Conservation (phyloP, 176 grass and related monocot genomes). For the Lolium perenne region DNA sequence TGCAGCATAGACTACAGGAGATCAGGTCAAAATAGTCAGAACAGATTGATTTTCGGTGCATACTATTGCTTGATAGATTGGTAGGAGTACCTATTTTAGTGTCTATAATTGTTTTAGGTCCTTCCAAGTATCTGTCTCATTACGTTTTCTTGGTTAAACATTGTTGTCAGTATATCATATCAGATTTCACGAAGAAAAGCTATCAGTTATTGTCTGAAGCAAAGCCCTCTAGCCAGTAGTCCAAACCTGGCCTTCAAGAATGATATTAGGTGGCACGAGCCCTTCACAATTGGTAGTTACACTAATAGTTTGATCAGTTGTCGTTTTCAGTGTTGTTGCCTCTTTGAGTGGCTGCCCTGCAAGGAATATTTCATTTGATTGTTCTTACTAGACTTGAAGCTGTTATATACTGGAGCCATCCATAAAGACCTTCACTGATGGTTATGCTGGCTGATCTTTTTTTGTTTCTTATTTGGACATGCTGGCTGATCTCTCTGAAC, state of each 20-base stretch:
- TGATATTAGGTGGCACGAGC: slow-evolving; percentile 18
- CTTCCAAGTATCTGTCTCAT: background rate
- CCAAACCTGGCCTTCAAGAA: slow-evolving; percentile 27
- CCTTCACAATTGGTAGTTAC: slow-evolving; percentile 15
- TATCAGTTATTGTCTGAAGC: background rate
- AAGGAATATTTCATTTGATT: background rate
- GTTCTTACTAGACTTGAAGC: background rate
- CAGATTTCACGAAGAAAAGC: background rate
- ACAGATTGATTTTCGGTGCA: too few species aligned
- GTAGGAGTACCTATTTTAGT: background rate
- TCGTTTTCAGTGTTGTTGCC: slow-evolving; percentile 37
- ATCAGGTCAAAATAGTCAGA: background rate
- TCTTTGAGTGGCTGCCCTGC: slow-evolving; percentile 5
- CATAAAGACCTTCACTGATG: too few species aligned
- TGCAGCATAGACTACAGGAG: background rate
- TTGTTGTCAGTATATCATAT: background rate
- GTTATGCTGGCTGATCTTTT: too few species aligned
- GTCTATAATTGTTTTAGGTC: background rate
- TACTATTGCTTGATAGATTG: background rate
- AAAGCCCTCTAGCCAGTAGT: background rate
- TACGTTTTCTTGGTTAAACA: slow-evolving; percentile 12
- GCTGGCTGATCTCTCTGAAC: too few species aligned
- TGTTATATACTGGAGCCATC: too few species aligned
- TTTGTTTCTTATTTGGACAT: too few species aligned
- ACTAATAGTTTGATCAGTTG: slow-evolving; percentile 32